These are phyloP conservation scores for Sedum album DNA, from an alignment of 164 flowering plant species.

Conservation along the genomic window DNA sequence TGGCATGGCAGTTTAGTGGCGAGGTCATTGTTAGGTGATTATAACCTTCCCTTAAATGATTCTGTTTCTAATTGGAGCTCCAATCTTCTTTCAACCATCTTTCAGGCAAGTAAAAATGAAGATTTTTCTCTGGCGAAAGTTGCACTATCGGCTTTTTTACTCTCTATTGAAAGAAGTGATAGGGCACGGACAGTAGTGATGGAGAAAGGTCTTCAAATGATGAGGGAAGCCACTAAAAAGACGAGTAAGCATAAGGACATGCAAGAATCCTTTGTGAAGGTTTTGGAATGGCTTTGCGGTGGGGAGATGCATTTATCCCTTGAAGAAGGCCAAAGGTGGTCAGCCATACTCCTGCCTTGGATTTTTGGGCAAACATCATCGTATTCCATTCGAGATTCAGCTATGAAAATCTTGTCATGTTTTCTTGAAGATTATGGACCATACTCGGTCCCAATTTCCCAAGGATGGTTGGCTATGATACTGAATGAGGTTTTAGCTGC, in stretches of 20 bases:
- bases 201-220: slow-evolving; percentile 72
- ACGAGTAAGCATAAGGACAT: slow-evolving; percentile 46
- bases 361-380: slow-evolving; percentile 53
- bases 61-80: slow-evolving; percentile 91
- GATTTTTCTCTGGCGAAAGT: slow-evolving; percentile 67
- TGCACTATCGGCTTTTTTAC: slow-evolving; percentile 79
- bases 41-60: slow-evolving; percentile 56
- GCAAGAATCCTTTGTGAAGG: slow-evolving; percentile 78
- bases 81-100: slow-evolving; percentile 68
- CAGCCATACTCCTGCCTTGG: slow-evolving; percentile 76
- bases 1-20: slow-evolving; percentile 99
- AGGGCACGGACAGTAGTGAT: slow-evolving; percentile 49
- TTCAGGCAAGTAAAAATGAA: slow-evolving; percentile 70
- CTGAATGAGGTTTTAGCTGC: slow-evolving; percentile 48
- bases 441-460: slow-evolving; percentile 73
- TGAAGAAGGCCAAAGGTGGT: slow-evolving; percentile 89
- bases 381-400: slow-evolving; percentile 50
- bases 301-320: slow-evolving; percentile 62
- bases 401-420: slow-evolving; percentile 55
- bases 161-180: slow-evolving; percentile 69
- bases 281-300: slow-evolving; percentile 59
- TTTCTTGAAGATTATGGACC: slow-evolving; percentile 91
- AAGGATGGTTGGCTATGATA: slow-evolving; percentile 79
- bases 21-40: slow-evolving; percentile 68
- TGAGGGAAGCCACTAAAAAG: slow-evolving; percentile 67